A percentile compares a stretch with the other conserved stretches of the same genome.
Conservation (phyloP, 176 grass and related monocot species). For the Raddia distichophylla region DNA sequence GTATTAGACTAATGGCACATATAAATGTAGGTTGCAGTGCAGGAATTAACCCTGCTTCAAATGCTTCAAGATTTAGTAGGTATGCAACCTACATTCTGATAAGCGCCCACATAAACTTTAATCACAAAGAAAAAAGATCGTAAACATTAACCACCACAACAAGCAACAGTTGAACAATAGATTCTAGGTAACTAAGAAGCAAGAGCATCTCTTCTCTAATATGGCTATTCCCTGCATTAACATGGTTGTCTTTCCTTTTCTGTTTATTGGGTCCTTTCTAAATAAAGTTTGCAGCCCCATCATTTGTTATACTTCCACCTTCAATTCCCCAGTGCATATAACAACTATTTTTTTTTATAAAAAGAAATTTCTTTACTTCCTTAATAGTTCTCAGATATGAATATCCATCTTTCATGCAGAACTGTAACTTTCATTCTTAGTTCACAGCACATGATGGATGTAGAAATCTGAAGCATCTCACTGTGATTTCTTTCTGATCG, state of each 20-base stretch:
- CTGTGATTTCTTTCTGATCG: slow-evolving; percentile 15
- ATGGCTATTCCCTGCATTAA: not conserved
- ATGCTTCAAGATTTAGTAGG: not conserved
- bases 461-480: slow-evolving; percentile 14
- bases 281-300: not conserved
- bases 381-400: slow-evolving; percentile 12
- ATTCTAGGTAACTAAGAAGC: not conserved
- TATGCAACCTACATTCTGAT: not conserved
- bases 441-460: slow-evolving; percentile 18
- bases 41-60: not conserved
- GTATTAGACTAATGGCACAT: not conserved
- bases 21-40: not conserved
- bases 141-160: not conserved
- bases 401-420: slow-evolving; percentile 14
- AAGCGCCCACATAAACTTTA: not conserved
- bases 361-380: not conserved
- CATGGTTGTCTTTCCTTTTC: not conserved
- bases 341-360: not conserved
- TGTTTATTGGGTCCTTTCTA: not conserved
- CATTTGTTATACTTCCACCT: slow-evolving; percentile 12
- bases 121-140: not conserved
- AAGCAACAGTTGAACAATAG: not conserved
- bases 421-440: not conserved
- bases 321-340: not conserved
- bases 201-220: not conserved